These are phyloP conservation scores for Micractinium sp. DNA, from an alignment of 139 green algal species.

Conservation along the genomic window DNA sequence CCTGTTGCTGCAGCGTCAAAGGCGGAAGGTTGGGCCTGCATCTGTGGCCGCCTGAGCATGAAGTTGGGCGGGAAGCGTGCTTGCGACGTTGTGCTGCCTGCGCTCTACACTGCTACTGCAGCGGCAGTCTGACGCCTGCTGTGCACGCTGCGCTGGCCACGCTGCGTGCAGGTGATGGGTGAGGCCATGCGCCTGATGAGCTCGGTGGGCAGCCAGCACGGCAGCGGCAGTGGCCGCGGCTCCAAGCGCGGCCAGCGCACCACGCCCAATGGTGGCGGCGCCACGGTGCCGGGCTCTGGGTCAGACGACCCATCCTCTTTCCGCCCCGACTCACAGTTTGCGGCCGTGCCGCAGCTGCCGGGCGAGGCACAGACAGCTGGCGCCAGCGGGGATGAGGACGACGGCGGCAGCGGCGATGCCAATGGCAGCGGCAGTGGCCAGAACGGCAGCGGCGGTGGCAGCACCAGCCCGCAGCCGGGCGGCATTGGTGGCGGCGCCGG, in stretches of 20 bases:
- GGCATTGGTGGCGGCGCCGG: background rate
- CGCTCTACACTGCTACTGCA: too few species aligned
- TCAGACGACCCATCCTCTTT: slow-evolving; percentile 26
- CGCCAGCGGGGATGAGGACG: slow-evolving; percentile 30
- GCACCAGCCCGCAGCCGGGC: slow-evolving; percentile 19
- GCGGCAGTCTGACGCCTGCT: too few species aligned
- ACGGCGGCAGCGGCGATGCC: slow-evolving; percentile 26
- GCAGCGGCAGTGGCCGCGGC: slow-evolving; percentile 18
- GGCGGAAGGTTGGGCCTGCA: background rate
- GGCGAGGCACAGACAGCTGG: slow-evolving; percentile 31
- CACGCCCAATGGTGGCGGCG: slow-evolving; percentile 25
- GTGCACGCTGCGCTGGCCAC: background rate
- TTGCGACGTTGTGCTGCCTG: too few species aligned
- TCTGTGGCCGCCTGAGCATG: too few species aligned
- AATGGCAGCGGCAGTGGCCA: slow-evolving; percentile 33
- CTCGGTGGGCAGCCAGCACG: slow-evolving; percentile 34
- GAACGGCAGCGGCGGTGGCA: slow-evolving; percentile 34
- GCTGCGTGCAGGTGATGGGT: slow-evolving; percentile 24
- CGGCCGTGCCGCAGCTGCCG: slow-evolving; percentile 37
- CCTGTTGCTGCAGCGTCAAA: background rate
- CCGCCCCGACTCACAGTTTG: slow-evolving; percentile 49
- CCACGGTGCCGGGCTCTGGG: slow-evolving; percentile 24
- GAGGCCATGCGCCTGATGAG: slow-evolving; percentile 34
- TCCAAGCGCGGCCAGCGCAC: slow-evolving; percentile 27
- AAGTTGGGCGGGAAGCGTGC: too few species aligned